Percentiles rank a stretch among this genome's conserved stretches.
Conservation (phyloP, 2,329 filamentous ascomycete genomes). For the Claviceps pusilla region DNA sequence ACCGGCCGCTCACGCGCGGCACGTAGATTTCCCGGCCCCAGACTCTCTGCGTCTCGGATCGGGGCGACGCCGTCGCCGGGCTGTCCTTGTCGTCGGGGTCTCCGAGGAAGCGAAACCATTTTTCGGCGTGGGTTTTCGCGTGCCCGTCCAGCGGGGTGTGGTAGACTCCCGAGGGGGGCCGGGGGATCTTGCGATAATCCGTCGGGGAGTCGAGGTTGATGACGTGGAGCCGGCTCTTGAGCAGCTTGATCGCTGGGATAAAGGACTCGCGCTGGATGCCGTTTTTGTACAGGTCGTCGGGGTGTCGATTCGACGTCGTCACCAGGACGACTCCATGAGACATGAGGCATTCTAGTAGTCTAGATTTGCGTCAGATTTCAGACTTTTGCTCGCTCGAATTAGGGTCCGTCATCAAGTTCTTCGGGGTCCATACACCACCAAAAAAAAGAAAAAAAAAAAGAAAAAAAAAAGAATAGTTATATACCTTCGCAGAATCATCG, state of each 20-base stretch:
- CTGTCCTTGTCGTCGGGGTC: conserved; percentile 50
- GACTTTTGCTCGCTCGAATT: background rate
- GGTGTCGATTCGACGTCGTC: conserved; percentile 93
- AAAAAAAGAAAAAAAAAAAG: too few species aligned
- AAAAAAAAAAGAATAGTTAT: background rate
- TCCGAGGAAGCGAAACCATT: conserved; percentile 91
- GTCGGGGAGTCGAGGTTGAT: conserved; percentile 91
- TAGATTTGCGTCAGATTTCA: conserved; percentile 10
- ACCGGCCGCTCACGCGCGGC: conserved; percentile 71
- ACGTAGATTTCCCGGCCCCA: conserved; percentile 89
- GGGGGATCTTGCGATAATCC: conserved; percentile 92
- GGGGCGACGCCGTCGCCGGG: conserved; percentile 33
- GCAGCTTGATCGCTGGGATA: conserved; percentile 82
- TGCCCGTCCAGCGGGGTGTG: conserved; percentile 71
- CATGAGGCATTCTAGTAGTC: conserved; percentile 81
- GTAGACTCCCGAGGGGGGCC: conserved; percentile 86
- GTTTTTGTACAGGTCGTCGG: conserved; percentile 93
- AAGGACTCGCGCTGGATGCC: conserved; percentile 93
- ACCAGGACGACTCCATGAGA: conserved; percentile 91
- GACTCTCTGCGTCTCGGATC: conserved; percentile 64
- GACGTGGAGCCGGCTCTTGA: conserved; percentile 70
- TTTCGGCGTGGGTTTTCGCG: conserved; percentile 68
- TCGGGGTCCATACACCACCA: background rate
- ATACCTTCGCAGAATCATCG: conserved; percentile 81
- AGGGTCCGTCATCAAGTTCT: background rate